Evolutionary conservation across 2,329 filamentous ascomycete species (phyloP).

Genomic region (Ilyonectria sp.): DNA sequence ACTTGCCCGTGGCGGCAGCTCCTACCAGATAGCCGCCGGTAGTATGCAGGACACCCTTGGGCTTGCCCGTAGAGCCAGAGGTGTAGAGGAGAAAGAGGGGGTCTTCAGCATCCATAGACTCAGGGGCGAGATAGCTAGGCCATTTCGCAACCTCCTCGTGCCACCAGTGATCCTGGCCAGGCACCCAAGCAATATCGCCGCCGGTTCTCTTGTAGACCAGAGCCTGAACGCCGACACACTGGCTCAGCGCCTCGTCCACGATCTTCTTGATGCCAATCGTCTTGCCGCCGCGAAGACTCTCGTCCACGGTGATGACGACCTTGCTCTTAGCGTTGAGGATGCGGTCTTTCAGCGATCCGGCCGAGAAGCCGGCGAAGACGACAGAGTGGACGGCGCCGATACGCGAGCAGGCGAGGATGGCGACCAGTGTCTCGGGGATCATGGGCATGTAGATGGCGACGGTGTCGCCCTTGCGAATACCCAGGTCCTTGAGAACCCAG

Average conservation of each 20-base stretch:
- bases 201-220: slow-evolving; percentile 97
- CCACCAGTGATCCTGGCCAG: slow-evolving; percentile 96
- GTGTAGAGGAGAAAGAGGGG: slow-evolving; percentile 98
- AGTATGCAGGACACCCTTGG: slow-evolving; percentile 99
- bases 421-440: slow-evolving; percentile 95
- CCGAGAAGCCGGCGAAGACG: slow-evolving; percentile 97
- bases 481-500: slow-evolving; percentile 93
- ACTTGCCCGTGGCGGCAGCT: slow-evolving; percentile 94
- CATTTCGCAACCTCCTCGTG: slow-evolving; percentile 98
- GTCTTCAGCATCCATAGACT: slow-evolving; percentile 92
- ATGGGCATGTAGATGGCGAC: slow-evolving; percentile 98
- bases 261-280: slow-evolving; percentile 99
- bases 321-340: slow-evolving; percentile 92
- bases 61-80: slow-evolving; percentile 97
- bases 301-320: slow-evolving; percentile 96
- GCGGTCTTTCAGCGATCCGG: slow-evolving; percentile 94
- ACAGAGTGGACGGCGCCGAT: slow-evolving; percentile 98
- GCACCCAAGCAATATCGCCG: slow-evolving; percentile 90
- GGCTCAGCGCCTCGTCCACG: slow-evolving; percentile 96
- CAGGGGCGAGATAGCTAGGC: slow-evolving; percentile 91
- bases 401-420: slow-evolving; percentile 90
- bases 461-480: slow-evolving; percentile 96
- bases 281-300: slow-evolving; percentile 98
- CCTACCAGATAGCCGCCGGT: slow-evolving; percentile 94
- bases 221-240: slow-evolving; percentile 91